Evolutionary conservation across 2,329 filamentous ascomycete genomes (phyloP), one percentile per base, ranked within the genome.

Genomic region (Hymenoscyphus fraxineus): DNA sequence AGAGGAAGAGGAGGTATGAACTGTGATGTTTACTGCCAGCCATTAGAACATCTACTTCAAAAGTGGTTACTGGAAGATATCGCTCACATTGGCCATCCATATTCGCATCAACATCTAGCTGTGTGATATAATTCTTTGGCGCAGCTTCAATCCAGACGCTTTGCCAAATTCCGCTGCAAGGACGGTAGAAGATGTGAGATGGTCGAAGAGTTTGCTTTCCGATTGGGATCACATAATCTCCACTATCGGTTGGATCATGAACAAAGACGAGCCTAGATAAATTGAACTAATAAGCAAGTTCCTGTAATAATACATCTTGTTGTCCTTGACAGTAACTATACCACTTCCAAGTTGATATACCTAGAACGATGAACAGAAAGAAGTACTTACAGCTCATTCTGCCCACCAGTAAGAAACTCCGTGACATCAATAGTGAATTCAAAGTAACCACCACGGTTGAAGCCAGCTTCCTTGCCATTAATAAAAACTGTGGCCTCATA

Each of bases 81-180:
- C 6, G 75, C 78, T 71, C 71, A 81, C 83, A 78, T 65, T 79
- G 73, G 16, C 85, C 85, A 59, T 85, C 69, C 77, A 83, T 83
- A 67, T 81, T 81, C 0, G 86, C 88, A 32, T 80, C 63, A 13
- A 68, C 63, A 54, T 66, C 66, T 6, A 68, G 44, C 40, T 62
- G 63, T 0, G 82, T 83, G 62, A 91, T 83, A 68, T 87, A 78
- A 59, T 83, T 80, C 0, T 76, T 67, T 0, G 88, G 85, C 0
- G 83, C 86, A n/a, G 83, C 80, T 72, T 89, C 85, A 1, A 92
- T 77, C 88, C 88, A 92, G 0, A 91, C 88, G 19, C 82, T 82
- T 72, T 91, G 88, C 89, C 89, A 92, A 67, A 92, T 91, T 5
- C 89, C 89, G 40, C 86, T 88, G 73, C 88, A 91, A 0, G 89